Evolutionary conservation across 2,329 filamentous ascomycete genomes (phyloP), one percentile per base, ranked within the genome.

Genomic region (Mariannaea sp.): DNA sequence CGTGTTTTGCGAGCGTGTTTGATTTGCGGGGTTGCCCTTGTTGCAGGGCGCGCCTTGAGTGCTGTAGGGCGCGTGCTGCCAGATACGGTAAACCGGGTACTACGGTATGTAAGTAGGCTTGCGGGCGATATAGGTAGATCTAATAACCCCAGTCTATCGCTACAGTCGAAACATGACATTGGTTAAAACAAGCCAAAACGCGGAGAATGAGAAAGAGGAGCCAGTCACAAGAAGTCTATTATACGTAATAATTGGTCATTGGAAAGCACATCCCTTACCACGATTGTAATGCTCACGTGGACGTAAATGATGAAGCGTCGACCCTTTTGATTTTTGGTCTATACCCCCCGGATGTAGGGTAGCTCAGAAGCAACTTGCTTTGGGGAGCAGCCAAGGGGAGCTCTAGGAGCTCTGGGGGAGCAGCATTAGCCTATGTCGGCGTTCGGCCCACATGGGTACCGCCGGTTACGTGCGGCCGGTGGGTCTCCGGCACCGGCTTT

Each of bases 401-500:
- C 32, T 35, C 32, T 6, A 35, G 32, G 32, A 35, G 32, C n/a
- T n/a, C n/a, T n/a, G n/a, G n/a, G n/a, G 14, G 14, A 16, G 35
- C 10, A 10, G 10, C 5, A 22, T 10, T 22, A 19, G 19, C 5
- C 5, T 12, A 42, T n/a, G 10, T 47, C 44, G 50, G 47, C 22
- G 39, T 40, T 20, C n/a, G 9, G n/a, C 20, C n/a, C 39, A 26
- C 55, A 54, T 44, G 62, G 63, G 57, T 65, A 65, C 40, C 53
- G 55, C 59, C 63, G 63, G 63, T 49, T 65, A 65, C 46, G 60
- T 57, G 47, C 59, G 63, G 63, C 27, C 59, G 61, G 60, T 27
- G 41, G 39, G 42, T 24, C 59, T 59, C 62, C 60, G 61, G 61
- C 61, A 65, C 62, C 62, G 62, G 62, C 56, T 51, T n/a, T n/a